Base-by-base conservation (phyloP, 2,329 filamentous ascomycete species). In the Hortaea sp. region DNA sequence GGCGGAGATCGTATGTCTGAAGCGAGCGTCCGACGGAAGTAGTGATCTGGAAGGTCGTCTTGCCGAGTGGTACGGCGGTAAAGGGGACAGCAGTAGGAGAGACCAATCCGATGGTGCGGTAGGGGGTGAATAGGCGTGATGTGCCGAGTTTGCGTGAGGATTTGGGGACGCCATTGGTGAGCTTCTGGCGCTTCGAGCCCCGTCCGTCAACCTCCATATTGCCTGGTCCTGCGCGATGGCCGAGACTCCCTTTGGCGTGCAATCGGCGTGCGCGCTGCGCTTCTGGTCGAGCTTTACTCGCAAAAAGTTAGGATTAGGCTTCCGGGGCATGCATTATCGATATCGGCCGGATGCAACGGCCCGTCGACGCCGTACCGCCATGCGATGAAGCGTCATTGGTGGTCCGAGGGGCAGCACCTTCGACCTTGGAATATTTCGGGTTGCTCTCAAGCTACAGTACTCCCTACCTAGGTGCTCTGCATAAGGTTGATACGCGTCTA, bases 1-100 rank as follows among this genome's bases (percentile, higher is more conserved):
- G 81, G 65, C 85, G 87, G 51, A 98, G 71, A 64, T 98, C 92
- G 70, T 98, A 98, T 0, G 92, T 98, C 68, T 98, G 92, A 41
- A 98, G 76, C 49, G 84, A 87, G 59, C 82, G 79, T 52, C 90
- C 92, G 51, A 94, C 85, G 0, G 88, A 97, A 29, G 92, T 98
- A 31, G 92, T 97, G 66, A 98, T 88, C 65, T 98, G 92, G 63
- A 95, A 98, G 3, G 88, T 94, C 1, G 87, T 90, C 68, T 94
- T 95, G 48, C 92, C 92, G 11, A 95, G 74, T 0, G 90, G 85
- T 30, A 94, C 77, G 5, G 85, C 84, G 2, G 90, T 89, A 62
- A 98, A 97, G 0, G 92, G 90, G 0, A 95, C 88, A 42, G 75
- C 69, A 2, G 90, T 95, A 0, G 92, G 88, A 5, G 92, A 95